These are phyloP conservation scores for Trichothecium roseum DNA, from an alignment of 2,329 filamentous ascomycete species.

Conservation along the genomic window DNA sequence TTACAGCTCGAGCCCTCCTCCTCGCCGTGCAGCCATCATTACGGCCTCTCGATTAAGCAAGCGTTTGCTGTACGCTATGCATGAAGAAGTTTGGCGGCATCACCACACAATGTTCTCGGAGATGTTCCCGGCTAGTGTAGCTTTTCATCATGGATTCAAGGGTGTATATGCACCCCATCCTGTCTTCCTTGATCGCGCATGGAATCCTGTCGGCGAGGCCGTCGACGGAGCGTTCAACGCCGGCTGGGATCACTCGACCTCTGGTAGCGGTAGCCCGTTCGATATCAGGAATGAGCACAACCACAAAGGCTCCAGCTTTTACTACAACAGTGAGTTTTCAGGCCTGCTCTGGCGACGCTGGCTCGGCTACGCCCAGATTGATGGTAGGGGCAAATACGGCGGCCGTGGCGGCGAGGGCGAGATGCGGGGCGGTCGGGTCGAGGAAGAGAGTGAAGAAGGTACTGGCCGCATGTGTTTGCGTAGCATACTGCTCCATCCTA, in stretches of 20 bases:
- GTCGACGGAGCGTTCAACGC: constrained; percentile 72
- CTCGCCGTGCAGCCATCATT: constrained; percentile 61
- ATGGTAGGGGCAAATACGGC: constrained; percentile 36
- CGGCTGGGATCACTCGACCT: constrained; percentile 55
- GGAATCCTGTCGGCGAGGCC: constrained; percentile 52
- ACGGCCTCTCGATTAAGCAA: constrained; percentile 60
- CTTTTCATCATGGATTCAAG: constrained; percentile 68
- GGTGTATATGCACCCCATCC: constrained; percentile 75
- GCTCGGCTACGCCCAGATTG: constrained; percentile 50
- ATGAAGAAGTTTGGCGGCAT: constrained; percentile 57
- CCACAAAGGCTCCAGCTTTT: constrained; percentile 74
- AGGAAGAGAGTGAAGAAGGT: constrained; percentile 32
- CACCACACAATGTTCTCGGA: constrained; percentile 68
- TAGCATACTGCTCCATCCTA: constrained; percentile 71
- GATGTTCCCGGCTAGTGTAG: constrained; percentile 65
- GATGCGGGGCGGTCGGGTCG: constrained; percentile 39
- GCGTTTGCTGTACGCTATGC: constrained; percentile 60
- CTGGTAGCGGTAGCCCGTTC: constrained; percentile 57
- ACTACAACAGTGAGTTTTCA: constrained; percentile 72
- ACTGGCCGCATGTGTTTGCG: constrained; percentile 67
- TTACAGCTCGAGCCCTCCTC: constrained; percentile 41
- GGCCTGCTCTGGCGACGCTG: constrained; percentile 71
- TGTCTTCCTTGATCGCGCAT: constrained; percentile 66
- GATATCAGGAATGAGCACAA: constrained; percentile 67
- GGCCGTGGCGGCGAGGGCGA: constrained; percentile 37